These are phyloP conservation scores for Alternaria arborescens DNA, from an alignment of 2,329 filamentous ascomycete species.

Conservation along the genomic window DNA sequence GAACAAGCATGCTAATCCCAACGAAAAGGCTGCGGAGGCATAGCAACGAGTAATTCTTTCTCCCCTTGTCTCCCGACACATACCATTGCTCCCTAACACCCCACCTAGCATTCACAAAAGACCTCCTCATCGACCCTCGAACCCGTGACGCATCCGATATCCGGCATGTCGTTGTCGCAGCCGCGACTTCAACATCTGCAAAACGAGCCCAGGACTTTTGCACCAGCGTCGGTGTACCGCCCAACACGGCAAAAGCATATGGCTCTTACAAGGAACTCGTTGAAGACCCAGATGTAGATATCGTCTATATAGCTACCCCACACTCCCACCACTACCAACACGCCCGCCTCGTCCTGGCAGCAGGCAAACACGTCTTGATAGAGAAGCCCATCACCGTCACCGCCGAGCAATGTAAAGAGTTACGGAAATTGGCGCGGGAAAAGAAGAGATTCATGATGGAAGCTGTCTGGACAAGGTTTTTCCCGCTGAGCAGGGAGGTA, in stretches of 20 bases:
- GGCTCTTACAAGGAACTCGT: constrained; percentile 85
- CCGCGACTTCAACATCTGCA: constrained; percentile 78
- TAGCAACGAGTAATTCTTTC: constrained; percentile 23
- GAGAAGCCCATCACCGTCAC: constrained; percentile 92
- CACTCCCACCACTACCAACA: constrained; percentile 96
- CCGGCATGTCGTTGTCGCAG: constrained; percentile 80
- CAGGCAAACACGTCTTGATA: constrained; percentile 86
- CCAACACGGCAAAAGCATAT: constrained; percentile 71
- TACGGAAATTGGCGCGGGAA: constrained; percentile 74
- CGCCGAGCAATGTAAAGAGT: constrained; percentile 75
- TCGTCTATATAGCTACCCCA: constrained; percentile 88
- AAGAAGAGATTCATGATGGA: constrained; percentile 65
- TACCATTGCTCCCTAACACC: neutral
- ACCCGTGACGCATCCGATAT: constrained; percentile 75
- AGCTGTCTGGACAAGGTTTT: constrained; percentile 89
- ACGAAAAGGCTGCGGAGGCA: constrained; percentile 63
- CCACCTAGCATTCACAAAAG: constrained; percentile 75
- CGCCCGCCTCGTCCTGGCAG: constrained; percentile 80
- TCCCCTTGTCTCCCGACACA: no score
- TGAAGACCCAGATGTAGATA: constrained; percentile 78
- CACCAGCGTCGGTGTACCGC: constrained; percentile 70
- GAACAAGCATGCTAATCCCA: constrained; percentile 8
- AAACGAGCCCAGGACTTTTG: constrained; percentile 77
- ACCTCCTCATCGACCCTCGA: constrained; percentile 77
- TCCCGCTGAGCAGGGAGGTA: constrained; percentile 81